These are phyloP conservation scores for Trichophyton rubrum DNA, from an alignment of 2,329 filamentous ascomycete genomes.

Conservation along the genomic window DNA sequence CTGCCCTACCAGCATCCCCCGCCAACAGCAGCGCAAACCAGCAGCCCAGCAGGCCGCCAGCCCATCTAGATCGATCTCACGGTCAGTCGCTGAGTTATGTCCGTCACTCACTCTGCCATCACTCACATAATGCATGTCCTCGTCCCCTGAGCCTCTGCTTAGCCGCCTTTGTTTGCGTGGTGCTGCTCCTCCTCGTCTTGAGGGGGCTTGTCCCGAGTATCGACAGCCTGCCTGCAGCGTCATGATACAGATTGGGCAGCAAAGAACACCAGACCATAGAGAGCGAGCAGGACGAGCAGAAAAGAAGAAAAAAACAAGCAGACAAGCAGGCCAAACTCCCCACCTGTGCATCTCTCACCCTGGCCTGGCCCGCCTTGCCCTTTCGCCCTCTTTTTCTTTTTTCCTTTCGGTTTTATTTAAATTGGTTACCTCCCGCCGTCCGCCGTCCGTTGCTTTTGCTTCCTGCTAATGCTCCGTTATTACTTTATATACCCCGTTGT, in stretches of 20 bases:
- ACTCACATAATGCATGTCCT: background rate
- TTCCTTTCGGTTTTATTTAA: background rate
- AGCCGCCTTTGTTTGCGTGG: background rate
- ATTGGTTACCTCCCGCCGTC: background rate
- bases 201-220: background rate
- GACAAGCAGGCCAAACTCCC: background rate
- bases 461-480: background rate
- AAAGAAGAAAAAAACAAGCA: background rate
- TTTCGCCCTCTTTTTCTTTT: background rate
- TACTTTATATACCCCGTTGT: background rate
- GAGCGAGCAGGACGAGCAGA: background rate
- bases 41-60: background rate
- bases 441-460: background rate
- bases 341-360: slow-evolving; percentile 4
- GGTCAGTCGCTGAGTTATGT: no score
- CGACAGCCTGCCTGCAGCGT: background rate
- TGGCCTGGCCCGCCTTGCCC: slow-evolving; percentile 1
- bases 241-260: slow-evolving; percentile 4
- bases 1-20: background rate
- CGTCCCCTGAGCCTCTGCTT: background rate
- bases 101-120: background rate
- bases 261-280: background rate
- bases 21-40: background rate
- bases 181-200: background rate
- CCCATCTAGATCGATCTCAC: background rate